Evolutionary conservation across 306 rosid genomes (phyloP).

Genomic region (Morella rubra): DNA sequence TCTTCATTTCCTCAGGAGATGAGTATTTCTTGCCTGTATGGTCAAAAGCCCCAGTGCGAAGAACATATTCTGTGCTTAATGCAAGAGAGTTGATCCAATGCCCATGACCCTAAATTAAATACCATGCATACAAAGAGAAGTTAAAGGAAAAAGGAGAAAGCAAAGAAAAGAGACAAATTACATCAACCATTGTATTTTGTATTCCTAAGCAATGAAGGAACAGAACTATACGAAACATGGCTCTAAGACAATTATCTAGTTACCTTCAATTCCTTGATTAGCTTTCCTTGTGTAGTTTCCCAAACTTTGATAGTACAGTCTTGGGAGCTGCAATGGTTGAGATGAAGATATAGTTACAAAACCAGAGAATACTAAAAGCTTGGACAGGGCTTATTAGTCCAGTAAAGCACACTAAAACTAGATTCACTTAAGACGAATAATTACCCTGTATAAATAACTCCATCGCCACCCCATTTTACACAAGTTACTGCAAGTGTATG

Average conservation of each 20-base stretch:
- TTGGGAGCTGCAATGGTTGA: constrained; percentile 61
- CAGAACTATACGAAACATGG: not conserved
- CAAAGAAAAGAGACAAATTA: constrained; percentile 11
- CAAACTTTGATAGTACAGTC: constrained; percentile 92
- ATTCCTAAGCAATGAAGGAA: constrained; percentile 9
- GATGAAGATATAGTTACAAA: constrained; percentile 20
- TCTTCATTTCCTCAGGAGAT: constrained; percentile 82
- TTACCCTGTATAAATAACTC: constrained; percentile 91
- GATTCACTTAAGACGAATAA: not conserved
- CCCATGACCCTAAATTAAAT: constrained; percentile 79
- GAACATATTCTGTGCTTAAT: constrained; percentile 91
- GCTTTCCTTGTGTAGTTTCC: constrained; percentile 94
- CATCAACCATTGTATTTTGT: not conserved
- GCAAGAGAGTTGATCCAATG: constrained; percentile 98
- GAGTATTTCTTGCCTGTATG: constrained; percentile 81
- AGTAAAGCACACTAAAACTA: not conserved
- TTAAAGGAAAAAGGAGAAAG: constrained; percentile 10
- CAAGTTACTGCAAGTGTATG: constrained; percentile 91
- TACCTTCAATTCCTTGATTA: constrained; percentile 86
- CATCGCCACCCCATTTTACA: constrained; percentile 99
- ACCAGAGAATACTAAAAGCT: constrained; percentile 8
- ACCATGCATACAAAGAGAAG: constrained; percentile 22
- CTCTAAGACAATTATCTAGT: constrained; percentile 2
- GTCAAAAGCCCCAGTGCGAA: constrained; percentile 94
- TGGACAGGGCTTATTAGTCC: not conserved